Base-by-base conservation (phyloP, 352 stramenopile species). In the Phytophthora uliginosa region DNA sequence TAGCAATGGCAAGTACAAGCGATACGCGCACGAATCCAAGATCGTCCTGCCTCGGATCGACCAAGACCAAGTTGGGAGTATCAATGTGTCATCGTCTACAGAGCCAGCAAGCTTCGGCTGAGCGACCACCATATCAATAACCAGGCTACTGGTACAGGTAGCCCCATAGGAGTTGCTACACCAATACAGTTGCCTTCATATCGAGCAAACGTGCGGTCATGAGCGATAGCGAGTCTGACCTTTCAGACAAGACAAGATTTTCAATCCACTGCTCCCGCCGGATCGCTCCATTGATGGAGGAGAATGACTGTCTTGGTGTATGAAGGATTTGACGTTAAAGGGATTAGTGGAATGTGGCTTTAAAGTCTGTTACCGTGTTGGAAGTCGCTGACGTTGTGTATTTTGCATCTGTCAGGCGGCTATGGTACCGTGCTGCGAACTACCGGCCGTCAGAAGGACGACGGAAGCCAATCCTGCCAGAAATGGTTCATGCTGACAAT, bases 401-500 rank as follows among this genome's bases (percentile, higher is more conserved):
- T 1, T 31, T 13, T 13, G 6, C 10, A 20, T 22, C 15, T 10
- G 24, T 4, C 6, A 59, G 53, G 13, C 26, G 3, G 17, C 2
- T 59, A 59, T 42, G 31, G 28, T 2, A 45, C 53, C 5, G 26
- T 61, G 5, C 34, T 61, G 7, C 34, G 22, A 22, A 51, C 22
- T 24, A 52, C 17, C 0, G n/a, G 33, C 13, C 15, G 53, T 5
- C 17, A 10, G 26, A 36, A 33, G 22, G 47, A 22, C 13, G 48
- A 26, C 53, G 17, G 3, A 58, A 28, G n/a, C 17, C 24, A 63
- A 33, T 18, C 36, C 6, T 51, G 40, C 24, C 28, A 34, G 61
- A 91, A 91, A 64, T 91, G 84, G 84, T 66, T 88, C 69, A 90
- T 91, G 84, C 45, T 91, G 40, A 61, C 66, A 31, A 75, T 91